These are phyloP conservation scores for Cystobasidium slooffiae DNA, from an alignment of 1,284 basidiomycete species.

Conservation along the genomic window DNA sequence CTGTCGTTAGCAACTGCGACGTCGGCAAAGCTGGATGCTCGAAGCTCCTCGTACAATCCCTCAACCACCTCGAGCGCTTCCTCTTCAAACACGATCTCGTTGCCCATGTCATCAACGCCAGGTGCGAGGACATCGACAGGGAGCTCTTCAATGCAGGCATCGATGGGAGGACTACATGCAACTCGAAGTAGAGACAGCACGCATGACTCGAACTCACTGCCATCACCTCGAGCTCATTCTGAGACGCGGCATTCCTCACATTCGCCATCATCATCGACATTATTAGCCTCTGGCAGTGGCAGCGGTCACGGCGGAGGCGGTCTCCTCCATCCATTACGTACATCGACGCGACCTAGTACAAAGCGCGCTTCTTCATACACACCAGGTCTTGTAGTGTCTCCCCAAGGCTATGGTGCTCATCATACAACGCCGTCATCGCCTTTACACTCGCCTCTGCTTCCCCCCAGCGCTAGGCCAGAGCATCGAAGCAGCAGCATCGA, in stretches of 20 bases:
- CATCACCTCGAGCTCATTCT: background rate
- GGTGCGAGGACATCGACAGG: background rate
- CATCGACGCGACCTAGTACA: constrained; percentile 27
- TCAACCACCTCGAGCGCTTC: constrained; percentile 17
- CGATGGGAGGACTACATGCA: background rate
- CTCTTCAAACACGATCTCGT: constrained; percentile 15
- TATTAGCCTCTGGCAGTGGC: constrained; percentile 1
- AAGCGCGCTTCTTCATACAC: constrained; percentile 39
- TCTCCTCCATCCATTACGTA: constrained; percentile 15
- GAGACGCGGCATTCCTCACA: background rate
- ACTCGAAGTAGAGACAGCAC: background rate
- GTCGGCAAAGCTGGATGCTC: background rate
- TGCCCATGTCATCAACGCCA: constrained; percentile 21
- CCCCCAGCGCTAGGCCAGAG: background rate
- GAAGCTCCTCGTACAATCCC: constrained; percentile 5
- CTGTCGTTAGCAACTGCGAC: background rate
- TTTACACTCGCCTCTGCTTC: background rate
- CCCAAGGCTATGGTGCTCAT: constrained; percentile 1
- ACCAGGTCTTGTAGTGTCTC: constrained; percentile 21
- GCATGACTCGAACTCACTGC: background rate
- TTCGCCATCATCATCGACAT: background rate
- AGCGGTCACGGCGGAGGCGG: background rate
- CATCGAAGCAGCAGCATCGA: background rate
- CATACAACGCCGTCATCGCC: constrained; percentile 2
- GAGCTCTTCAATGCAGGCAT: constrained; percentile 1